Percentiles rank a stretch among this genome's conserved stretches.
Conservation (phyloP, 345 rosid genomes). For the Hypericum perforatum region DNA sequence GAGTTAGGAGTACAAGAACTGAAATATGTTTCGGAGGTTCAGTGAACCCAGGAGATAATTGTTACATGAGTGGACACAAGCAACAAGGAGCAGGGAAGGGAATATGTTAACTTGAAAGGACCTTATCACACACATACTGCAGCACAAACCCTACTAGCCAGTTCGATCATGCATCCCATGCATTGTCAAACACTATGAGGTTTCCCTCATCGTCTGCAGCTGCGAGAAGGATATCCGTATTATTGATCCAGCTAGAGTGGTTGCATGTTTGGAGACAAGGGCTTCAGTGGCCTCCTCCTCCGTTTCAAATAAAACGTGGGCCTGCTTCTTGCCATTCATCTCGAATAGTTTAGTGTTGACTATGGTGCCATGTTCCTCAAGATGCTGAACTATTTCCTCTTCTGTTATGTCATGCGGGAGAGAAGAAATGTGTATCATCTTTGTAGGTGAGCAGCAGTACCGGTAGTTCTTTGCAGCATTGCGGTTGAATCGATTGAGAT, state of each 20-base stretch:
- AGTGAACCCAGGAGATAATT: too few relatives aligned
- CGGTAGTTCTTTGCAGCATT: slow-evolving; percentile 94
- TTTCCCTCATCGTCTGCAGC: slow-evolving; percentile 47
- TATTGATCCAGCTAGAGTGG: slow-evolving; percentile 60
- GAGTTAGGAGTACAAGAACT: too few relatives aligned
- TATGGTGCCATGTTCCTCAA: slow-evolving; percentile 68
- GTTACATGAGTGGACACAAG: too few relatives aligned
- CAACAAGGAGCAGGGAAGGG: too few relatives aligned
- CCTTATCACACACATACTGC: too few relatives aligned
- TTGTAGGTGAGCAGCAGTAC: slow-evolving; percentile 96
- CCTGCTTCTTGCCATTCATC: slow-evolving; percentile 93
- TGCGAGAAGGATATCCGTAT: slow-evolving; percentile 97
- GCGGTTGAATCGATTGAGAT: slow-evolving; percentile 92
- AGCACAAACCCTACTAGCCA: too few relatives aligned
- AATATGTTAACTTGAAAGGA: too few relatives aligned
- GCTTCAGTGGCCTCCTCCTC: slow-evolving; percentile 96
- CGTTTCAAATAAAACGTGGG: slow-evolving; percentile 64
- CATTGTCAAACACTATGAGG: not conserved
- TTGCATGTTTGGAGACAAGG: slow-evolving; percentile 86
- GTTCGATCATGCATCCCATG: too few relatives aligned
- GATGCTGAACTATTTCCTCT: slow-evolving; percentile 63
- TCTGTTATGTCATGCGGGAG: slow-evolving; percentile 81
- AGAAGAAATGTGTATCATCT: slow-evolving; percentile 86
- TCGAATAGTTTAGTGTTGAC: slow-evolving; percentile 72
- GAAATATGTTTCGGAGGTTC: too few relatives aligned